Conservation (phyloP, 2,329 filamentous ascomycete genomes). For the Cladobotryum mycophilum region DNA sequence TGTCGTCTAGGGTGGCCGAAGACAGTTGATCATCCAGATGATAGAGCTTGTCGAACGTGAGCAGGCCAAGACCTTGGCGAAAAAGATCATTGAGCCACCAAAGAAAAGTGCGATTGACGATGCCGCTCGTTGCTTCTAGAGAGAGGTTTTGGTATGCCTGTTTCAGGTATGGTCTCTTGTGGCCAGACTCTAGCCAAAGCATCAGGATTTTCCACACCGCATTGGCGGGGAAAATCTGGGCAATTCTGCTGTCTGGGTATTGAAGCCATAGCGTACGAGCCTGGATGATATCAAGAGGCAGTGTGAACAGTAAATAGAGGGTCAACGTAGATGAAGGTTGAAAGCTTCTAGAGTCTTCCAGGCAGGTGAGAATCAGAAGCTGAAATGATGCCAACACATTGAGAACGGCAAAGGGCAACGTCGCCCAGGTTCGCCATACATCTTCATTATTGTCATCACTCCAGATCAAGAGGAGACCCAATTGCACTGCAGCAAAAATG, state of each 20-base stretch:
- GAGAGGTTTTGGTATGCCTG: slow-evolving; percentile 15
- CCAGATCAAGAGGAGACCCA: slow-evolving; percentile 1
- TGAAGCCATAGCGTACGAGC: slow-evolving; percentile 27
- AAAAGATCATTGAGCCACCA: slow-evolving; percentile 30
- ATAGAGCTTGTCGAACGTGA: slow-evolving; percentile 12
- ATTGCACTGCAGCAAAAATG: not conserved
- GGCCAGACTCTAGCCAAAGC: slow-evolving; percentile 24
- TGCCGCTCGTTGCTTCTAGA: slow-evolving; percentile 27
- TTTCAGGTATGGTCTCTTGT: slow-evolving; percentile 21
- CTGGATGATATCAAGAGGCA: slow-evolving; percentile 25
- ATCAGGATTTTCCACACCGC: slow-evolving; percentile 21
- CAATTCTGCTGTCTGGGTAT: slow-evolving; percentile 13
- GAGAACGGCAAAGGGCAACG: slow-evolving; percentile 8
- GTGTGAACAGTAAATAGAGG: slow-evolving; percentile 23
- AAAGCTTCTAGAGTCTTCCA: slow-evolving; percentile 25
- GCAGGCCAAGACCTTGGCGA: slow-evolving; percentile 15
- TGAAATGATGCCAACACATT: slow-evolving; percentile 19
- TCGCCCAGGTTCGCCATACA: slow-evolving; percentile 4
- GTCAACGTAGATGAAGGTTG: slow-evolving; percentile 26
- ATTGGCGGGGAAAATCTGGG: slow-evolving; percentile 19
- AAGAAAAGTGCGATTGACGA: slow-evolving; percentile 26
- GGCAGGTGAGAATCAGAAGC: slow-evolving; percentile 23
- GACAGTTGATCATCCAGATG: slow-evolving; percentile 12
- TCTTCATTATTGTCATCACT: not conserved
- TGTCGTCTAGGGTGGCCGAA: slow-evolving; percentile 5